Base-by-base conservation (phyloP, 2,329 filamentous ascomycete genomes). In the Leptodontidium sp. region DNA sequence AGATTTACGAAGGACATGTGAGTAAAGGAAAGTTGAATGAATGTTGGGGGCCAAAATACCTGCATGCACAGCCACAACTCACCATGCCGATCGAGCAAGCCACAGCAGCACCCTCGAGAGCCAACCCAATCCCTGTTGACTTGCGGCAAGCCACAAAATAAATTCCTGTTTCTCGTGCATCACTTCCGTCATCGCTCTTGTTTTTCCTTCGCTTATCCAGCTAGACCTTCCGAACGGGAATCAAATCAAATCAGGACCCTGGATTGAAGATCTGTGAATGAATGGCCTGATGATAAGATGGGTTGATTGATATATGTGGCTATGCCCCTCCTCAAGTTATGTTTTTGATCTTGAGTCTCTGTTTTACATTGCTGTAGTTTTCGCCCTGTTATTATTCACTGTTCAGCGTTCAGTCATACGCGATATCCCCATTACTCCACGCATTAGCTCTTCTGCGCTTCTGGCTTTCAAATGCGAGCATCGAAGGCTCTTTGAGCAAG, bases 121-220 rank as follows among this genome's bases (percentile, higher is more conserved):
- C 5, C 38, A 11, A 40, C 9, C 32, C 32, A 2, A 40, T 8
- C 55, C 55, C 35, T 40, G 55, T 59, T 35, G 9, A 24, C 8
- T 40, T 9, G 15, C 50, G 26, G 53, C 38, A 65, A 66, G 64
- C 64, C 64, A 64, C 55, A 50, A 32, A 24, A 50, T 32, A 32
- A 45, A 64, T 64, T 64, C 67, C 45, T 66, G 64, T 66, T 69
- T 69, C 45, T n/a, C 17, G 40, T 68, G 64, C 67, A 71, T 66
- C 61, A 64, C 43, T 63, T 65, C 55, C 67, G 71, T 71, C 71
- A 72, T 71, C n/a, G 38, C 4, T 58, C 52, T 15, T 32, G 26
- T 12, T 32, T 29, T 15, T 32, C 11, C 26, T 32, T 29, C 29
- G 15, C 47, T 50, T 50, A 4, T 21, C 47, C 7, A 17, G 15